Percentiles rank a stretch among this genome's conserved stretches.
phyloP scores from a whole-genome alignment of 805 yeast genomes.

The Saturnispora diversa region DNA sequence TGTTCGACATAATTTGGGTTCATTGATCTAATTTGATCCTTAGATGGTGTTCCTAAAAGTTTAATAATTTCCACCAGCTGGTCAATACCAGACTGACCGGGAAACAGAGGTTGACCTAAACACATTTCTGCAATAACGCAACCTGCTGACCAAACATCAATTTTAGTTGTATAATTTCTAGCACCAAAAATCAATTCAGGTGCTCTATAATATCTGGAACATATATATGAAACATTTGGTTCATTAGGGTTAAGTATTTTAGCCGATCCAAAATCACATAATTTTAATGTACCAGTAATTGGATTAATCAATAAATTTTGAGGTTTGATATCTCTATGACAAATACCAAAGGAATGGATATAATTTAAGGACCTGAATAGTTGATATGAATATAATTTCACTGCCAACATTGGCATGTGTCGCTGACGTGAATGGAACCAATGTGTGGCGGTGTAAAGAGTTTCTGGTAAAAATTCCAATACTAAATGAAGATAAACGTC shows the following conservation, averaged over 20 bases:
- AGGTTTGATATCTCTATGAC: slow-evolving; percentile 92
- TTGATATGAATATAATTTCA: slow-evolving; percentile 77
- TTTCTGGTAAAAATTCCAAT: slow-evolving; percentile 91
- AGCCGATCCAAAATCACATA: slow-evolving; percentile 96
- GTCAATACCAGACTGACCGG: slow-evolving; percentile 96
- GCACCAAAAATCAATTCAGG: slow-evolving; percentile 98
- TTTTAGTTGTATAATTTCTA: slow-evolving; percentile 90
- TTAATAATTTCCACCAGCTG: slow-evolving; percentile 95
- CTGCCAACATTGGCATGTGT: slow-evolving; percentile 83
- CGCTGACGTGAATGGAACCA: slow-evolving; percentile 68
- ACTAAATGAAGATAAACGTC: slow-evolving; percentile 85
- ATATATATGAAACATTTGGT: slow-evolving; percentile 92
- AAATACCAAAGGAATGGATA: slow-evolving; percentile 66
- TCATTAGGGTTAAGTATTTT: slow-evolving; percentile 82
- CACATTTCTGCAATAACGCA: slow-evolving; percentile 97
- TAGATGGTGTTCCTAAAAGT: slow-evolving; percentile 89
- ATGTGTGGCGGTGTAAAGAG: slow-evolving; percentile 83
- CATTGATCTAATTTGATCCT: slow-evolving; percentile 88
- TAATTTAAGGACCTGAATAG: slow-evolving; percentile 69
- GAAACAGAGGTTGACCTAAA: slow-evolving; percentile 93
- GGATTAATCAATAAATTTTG: slow-evolving; percentile 87
- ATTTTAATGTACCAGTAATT: slow-evolving; percentile 69
- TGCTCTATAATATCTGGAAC: slow-evolving; percentile 94
- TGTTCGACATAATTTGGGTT: slow-evolving; percentile 97
- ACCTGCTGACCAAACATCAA: slow-evolving; percentile 96